A percentile compares a stretch with the other conserved stretches of the same genome.
Evolutionary conservation across 1,284 basidiomycete genomes (phyloP).

Genomic region (Ustilago nuda): DNA sequence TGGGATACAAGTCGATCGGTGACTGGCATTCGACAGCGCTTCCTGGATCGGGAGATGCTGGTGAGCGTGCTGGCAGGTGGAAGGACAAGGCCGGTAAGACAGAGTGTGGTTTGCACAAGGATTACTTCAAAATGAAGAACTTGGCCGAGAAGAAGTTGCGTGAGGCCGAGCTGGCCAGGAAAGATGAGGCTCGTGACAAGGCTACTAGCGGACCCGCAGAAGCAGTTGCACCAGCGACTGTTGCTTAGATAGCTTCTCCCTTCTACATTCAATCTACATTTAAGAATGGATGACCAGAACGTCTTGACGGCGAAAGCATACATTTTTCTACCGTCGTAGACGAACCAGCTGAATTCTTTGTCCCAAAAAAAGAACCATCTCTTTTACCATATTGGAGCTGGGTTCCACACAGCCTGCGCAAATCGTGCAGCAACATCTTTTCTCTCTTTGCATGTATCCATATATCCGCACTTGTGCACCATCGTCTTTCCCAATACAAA

Average conservation of each 20-base stretch:
- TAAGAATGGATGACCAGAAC: background rate
- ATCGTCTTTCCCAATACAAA: conserved; percentile 6
- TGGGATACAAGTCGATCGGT: conserved; percentile 93
- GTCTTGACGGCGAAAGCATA: background rate
- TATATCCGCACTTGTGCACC: conserved; percentile 25
- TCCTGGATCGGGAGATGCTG: conserved; percentile 71
- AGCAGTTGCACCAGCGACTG: conserved; percentile 5
- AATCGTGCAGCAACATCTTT: background rate
- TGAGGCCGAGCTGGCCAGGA: conserved; percentile 61
- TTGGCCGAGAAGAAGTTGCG: conserved; percentile 63
- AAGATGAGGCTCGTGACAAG: conserved; percentile 54
- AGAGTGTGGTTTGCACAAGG: conserved; percentile 88
- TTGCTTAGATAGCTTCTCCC: background rate
- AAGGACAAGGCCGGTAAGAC: conserved; percentile 86
- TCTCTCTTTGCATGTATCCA: conserved; percentile 26
- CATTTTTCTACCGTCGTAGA: background rate
- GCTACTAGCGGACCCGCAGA: background rate
- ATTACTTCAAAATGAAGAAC: conserved; percentile 67
- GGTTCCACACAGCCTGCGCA: background rate
- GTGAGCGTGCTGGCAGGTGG: conserved; percentile 94
- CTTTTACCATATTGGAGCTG: background rate
- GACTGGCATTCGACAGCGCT: conserved; percentile 94
- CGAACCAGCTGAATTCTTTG: background rate
- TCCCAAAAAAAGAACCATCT: conserved; percentile 16
- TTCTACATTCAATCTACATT: background rate